A percentile compares a stretch with the other conserved stretches of the same genome.
Evolutionary conservation across 106 monocot genomes (phyloP).

Genomic region (Hemerocallis citrina): DNA sequence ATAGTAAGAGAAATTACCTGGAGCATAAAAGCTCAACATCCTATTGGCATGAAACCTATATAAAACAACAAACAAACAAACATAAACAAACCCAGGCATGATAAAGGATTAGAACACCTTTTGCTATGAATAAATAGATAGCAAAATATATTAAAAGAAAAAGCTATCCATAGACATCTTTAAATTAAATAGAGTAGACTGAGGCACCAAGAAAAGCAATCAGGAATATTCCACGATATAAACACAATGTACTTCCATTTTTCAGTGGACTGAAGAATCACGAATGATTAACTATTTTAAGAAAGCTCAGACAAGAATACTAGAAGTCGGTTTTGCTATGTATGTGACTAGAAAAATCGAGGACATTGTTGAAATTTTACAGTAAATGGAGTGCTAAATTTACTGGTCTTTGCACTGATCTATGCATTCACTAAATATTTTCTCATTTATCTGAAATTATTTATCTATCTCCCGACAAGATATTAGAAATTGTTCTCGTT

Average conservation of each 20-base stretch:
- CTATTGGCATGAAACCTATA: constrained; percentile 22
- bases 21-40: constrained; percentile 27
- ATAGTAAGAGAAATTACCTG: constrained; percentile 10
- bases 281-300: not conserved
- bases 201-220: not conserved
- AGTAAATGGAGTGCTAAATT: too few relatives aligned
- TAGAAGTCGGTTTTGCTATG: too few relatives aligned
- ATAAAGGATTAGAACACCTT: not conserved
- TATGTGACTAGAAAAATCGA: too few relatives aligned
- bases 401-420: too few relatives aligned
- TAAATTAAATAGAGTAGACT: not conserved
- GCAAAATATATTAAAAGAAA: not conserved
- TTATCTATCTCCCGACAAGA: too few relatives aligned
- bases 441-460: too few relatives aligned
- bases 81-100: not conserved
- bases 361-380: too few relatives aligned
- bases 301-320: not conserved
- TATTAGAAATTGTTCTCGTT: too few relatives aligned
- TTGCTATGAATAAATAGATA: not conserved
- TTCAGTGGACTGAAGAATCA: not conserved
- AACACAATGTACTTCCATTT: not conserved
- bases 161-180: not conserved
- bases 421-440: too few relatives aligned
- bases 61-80: not conserved
- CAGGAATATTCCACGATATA: not conserved